Base-by-base conservation (phyloP, 2,329 filamentous ascomycete species). In the Uncinocarpus reesii region DNA sequence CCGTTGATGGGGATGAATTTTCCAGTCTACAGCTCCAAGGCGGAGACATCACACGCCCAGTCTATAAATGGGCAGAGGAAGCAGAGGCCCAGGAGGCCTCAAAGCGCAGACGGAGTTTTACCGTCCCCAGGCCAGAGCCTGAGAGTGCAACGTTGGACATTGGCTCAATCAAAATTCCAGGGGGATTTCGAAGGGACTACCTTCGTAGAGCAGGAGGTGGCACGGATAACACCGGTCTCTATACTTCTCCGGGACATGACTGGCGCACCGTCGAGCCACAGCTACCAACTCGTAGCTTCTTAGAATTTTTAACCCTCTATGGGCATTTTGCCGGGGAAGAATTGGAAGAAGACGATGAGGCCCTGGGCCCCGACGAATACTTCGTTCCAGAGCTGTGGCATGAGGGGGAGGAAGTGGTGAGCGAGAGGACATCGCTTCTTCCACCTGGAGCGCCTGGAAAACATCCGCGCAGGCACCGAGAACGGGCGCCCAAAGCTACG, bases 251-350 rank as follows among this genome's bases (percentile, higher is more conserved):
- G 67, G 62, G 56, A 47, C 62, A 60, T 57, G 62, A 54, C 58
- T 52, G 53, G 58, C 45, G 52, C 35, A 40, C 60, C 46, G 58
- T 66, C 41, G 72, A 74, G 48, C 78, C 77, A 31, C 79, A 79
- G 53, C 73, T 94, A 26, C 81, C 95, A 50, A 95, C 92, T 0
- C 88, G 78, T 56, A 98, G 85, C 66, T 98, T 98, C 63, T 78
- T 98, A 51, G 93, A 98, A 64, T 98, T 98, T 59, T 65, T 98
- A 43, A 89, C 86, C 6, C 77, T 98, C 24, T 98, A 95, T 58
- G 92, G 92, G 3, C 92, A 98, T 68, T 98, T 98, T 63, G 92
- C 92, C 1, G 92, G 92, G 67, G 92, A 98, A 66, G 85, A 95
- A 62, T 76, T 98, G 10, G 89, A 95, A 64, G 92, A 98, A 66